A percentile compares a stretch with the other conserved stretches of the same genome.
Evolutionary conservation across 2,329 filamentous ascomycete species (phyloP).

Genomic region (Monosporascus sp.): DNA sequence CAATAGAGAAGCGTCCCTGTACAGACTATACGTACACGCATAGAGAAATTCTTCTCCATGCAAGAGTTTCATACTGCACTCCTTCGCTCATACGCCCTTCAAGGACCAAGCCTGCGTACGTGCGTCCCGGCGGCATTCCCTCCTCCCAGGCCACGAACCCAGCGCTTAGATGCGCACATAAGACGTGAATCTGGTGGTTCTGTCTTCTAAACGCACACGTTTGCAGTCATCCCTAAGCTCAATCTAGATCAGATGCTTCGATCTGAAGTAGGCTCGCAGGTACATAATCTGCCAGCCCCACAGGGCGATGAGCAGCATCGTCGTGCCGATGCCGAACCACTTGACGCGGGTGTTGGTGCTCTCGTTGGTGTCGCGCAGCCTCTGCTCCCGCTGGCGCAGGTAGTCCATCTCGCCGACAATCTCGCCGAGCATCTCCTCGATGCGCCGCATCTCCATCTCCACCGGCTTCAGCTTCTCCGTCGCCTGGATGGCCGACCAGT

Average conservation of each 20-base stretch:
- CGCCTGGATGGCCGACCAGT: slow-evolving; percentile 95
- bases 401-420: slow-evolving; percentile 96
- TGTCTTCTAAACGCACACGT: neutral
- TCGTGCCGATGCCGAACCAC: slow-evolving; percentile 95
- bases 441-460: slow-evolving; percentile 86
- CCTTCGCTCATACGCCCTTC: neutral
- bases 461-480: slow-evolving; percentile 97
- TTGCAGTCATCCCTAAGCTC: neutral
- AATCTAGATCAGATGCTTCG: slow-evolving; percentile 30
- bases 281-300: slow-evolving; percentile 98
- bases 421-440: slow-evolving; percentile 86
- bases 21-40: slow-evolving; percentile 25
- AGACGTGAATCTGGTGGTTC: neutral
- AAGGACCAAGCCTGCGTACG: neutral
- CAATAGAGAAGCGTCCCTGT: slow-evolving; percentile 15
- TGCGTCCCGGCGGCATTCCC: neutral
- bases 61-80: neutral
- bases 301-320: slow-evolving; percentile 80
- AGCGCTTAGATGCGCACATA: neutral
- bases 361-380: slow-evolving; percentile 96
- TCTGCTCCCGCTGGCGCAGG: slow-evolving; percentile 82
- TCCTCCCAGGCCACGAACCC: neutral
- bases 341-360: slow-evolving; percentile 98
- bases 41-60: neutral
- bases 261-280: slow-evolving; percentile 93